phyloP scores from a whole-genome alignment of 352 stramenopile genomes.

The Phytopythium litorale region DNA sequence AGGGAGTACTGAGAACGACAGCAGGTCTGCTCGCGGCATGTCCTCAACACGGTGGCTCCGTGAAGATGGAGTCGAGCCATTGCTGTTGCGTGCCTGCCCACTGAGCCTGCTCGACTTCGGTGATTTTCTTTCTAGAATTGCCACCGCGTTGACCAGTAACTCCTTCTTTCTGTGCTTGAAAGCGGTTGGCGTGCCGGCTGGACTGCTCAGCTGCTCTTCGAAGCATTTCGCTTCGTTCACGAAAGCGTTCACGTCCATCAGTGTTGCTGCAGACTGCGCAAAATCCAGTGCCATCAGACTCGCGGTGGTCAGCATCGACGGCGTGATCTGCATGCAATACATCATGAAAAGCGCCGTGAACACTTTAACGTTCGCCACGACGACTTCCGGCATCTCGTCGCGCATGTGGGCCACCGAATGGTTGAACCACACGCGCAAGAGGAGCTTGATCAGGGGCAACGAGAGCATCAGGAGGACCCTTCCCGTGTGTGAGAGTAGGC shows the following conservation, averaged over 20 bases:
- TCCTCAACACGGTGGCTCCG: neutral
- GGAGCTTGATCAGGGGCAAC: conserved; percentile 25
- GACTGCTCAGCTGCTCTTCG: neutral
- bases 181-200: neutral
- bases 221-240: neutral
- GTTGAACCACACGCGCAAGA: conserved; percentile 24
- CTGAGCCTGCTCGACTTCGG: neutral
- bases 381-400: conserved; percentile 21
- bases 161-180: neutral
- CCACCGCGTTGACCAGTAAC: neutral
- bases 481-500: conserved; percentile 2
- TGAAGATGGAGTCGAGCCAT: neutral
- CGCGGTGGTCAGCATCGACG: conserved; percentile 12
- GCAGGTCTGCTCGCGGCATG: neutral
- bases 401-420: conserved; percentile 11
- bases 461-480: conserved; percentile 14
- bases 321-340: conserved; percentile 23
- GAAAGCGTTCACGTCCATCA: conserved; percentile 10
- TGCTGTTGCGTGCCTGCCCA: neutral
- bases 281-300: conserved; percentile 18
- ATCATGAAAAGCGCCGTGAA: conserved; percentile 32
- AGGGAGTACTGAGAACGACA: neutral
- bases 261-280: conserved; percentile 11
- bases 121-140: neutral
- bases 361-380: conserved; percentile 30